A percentile compares a stretch with the other conserved stretches of the same genome.
These are phyloP conservation scores for Neospora caninum DNA, from an alignment of 169 alveolate genomes.

Conservation along the genomic window DNA sequence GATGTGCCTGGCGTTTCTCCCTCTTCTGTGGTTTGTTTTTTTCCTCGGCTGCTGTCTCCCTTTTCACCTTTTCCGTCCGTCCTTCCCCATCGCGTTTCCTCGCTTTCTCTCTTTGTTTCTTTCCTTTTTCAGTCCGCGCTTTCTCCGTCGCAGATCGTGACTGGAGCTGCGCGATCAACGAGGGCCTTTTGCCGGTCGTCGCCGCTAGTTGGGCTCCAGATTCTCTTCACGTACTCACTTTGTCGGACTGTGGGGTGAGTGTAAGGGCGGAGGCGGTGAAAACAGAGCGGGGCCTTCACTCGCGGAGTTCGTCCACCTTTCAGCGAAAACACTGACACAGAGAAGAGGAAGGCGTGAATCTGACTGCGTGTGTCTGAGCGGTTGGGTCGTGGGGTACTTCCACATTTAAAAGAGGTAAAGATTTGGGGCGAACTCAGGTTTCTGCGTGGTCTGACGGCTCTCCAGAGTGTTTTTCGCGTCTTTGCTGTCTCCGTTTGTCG, in stretches of 20 bases:
- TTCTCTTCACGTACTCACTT: not conserved
- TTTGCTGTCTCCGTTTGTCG: not conserved
- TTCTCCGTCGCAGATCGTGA: not conserved
- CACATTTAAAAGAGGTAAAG: too few species aligned
- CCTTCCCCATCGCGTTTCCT: not conserved
- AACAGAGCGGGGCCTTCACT: too few species aligned
- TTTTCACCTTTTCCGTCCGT: not conserved
- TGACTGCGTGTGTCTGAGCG: too few species aligned
- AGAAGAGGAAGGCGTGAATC: too few species aligned
- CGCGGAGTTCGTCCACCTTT: too few species aligned
- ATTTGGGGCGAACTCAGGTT: too few species aligned
- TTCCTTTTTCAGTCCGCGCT: not conserved
- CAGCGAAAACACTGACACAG: too few species aligned
- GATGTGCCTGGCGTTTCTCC: too few species aligned
- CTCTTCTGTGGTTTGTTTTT: too few species aligned
- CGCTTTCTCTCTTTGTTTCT: not conserved
- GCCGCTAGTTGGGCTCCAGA: conserved; percentile 1
- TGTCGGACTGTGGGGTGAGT: not conserved
- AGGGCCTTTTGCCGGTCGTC: conserved; percentile 8
- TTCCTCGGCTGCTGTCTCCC: too few species aligned
- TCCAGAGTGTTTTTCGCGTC: not conserved
- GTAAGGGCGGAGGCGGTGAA: not conserved
- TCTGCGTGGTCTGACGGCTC: not conserved
- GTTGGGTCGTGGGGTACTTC: too few species aligned
- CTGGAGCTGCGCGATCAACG: not conserved